Evolutionary conservation across 1,284 basidiomycete species (phyloP).

Genomic region (Apiotrichum gracile): DNA sequence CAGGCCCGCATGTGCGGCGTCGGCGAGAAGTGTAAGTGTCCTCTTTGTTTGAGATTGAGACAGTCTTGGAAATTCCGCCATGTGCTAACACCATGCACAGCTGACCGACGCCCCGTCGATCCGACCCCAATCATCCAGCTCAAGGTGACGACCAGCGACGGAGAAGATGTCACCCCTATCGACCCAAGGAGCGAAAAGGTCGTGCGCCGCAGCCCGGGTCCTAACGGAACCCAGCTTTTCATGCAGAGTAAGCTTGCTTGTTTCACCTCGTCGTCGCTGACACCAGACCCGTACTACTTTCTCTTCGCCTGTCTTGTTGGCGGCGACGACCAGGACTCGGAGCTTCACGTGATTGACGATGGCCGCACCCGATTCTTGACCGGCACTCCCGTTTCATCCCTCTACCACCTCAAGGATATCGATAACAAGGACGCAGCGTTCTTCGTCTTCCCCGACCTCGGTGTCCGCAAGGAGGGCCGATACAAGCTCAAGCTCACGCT

Average conservation of each 20-base stretch:
- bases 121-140: conserved; percentile 95
- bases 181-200: conserved; percentile 9
- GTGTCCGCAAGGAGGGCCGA: conserved; percentile 80
- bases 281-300: conserved; percentile 79
- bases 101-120: conserved; percentile 88
- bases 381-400: conserved; percentile 66
- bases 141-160: conserved; percentile 69
- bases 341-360: conserved; percentile 87
- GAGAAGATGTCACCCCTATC: conserved; percentile 38
- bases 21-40: conserved; percentile 66
- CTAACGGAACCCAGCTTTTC: conserved; percentile 29
- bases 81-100: conserved; percentile 49
- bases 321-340: conserved; percentile 69
- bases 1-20: conserved; percentile 84
- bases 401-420: conserved; percentile 93
- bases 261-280: background rate
- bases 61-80: conserved; percentile 7
- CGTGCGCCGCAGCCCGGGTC: conserved; percentile 12
- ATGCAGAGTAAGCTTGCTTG: conserved; percentile 40
- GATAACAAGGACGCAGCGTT: conserved; percentile 82
- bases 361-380: conserved; percentile 54
- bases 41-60: too few species aligned
- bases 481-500: conserved; percentile 81
- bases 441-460: conserved; percentile 83
- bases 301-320: conserved; percentile 85